Evolutionary conservation across 495 filamentous ascomycete genomes (phyloP).

Genomic region (Hypoxylon lienhwacheense): DNA sequence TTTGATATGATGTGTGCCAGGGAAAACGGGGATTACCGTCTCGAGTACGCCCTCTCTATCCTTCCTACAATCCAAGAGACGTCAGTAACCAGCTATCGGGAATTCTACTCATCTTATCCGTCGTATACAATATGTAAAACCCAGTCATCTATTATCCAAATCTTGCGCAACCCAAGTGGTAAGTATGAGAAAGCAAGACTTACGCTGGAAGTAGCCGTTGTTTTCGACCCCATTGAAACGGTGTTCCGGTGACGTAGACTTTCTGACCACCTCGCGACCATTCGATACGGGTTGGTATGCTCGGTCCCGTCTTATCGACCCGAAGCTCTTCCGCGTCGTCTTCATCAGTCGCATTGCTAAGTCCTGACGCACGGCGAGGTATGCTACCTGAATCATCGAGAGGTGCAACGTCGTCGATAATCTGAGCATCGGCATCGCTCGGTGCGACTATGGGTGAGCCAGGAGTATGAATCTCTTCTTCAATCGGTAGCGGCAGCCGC

Average conservation of each 20-base stretch:
- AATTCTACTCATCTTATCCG: neutral
- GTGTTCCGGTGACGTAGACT: constrained; percentile 95
- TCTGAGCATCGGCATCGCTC: constrained; percentile 57
- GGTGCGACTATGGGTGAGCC: constrained; percentile 81
- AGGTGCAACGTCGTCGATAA: constrained; percentile 50
- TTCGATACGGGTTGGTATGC: constrained; percentile 78
- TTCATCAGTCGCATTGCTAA: constrained; percentile 77
- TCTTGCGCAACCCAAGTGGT: constrained; percentile 6
- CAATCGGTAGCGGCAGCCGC: constrained; percentile 86
- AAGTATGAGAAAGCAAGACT: constrained; percentile 41
- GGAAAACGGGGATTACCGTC: constrained; percentile 75
- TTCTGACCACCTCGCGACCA: constrained; percentile 81
- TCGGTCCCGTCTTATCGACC: constrained; percentile 62
- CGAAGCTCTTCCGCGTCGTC: constrained; percentile 75
- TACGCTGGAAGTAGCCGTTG: constrained; percentile 82
- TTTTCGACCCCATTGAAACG: constrained; percentile 93
- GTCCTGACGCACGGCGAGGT: constrained; percentile 57
- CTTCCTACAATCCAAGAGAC: constrained; percentile 44
- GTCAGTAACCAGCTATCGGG: constrained; percentile 10
- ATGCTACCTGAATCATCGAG: constrained; percentile 53
- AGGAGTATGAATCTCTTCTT: constrained; percentile 80
- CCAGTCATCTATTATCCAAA: neutral
- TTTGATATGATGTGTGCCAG: constrained; percentile 94
- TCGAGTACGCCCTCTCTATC: constrained; percentile 63
- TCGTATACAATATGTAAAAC: neutral